These are phyloP conservation scores for Bidens hawaiensis DNA, from an alignment of 140 eudicot species.

Conservation along the genomic window DNA sequence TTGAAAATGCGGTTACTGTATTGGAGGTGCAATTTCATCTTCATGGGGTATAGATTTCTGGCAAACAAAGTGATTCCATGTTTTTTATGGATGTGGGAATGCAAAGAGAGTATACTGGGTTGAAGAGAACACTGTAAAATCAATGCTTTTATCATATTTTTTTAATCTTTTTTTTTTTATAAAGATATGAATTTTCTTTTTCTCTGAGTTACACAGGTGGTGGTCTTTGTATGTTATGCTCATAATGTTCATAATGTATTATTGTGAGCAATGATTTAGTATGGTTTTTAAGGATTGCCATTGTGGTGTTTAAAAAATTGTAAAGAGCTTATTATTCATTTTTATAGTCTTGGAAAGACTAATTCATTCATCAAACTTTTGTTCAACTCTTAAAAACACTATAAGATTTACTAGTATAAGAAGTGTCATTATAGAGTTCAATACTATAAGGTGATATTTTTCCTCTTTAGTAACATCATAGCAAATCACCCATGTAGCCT, in stretches of 20 bases:
- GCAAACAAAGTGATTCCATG: constrained; percentile 28
- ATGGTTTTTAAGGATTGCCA: constrained; percentile 7
- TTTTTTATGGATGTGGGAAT: constrained; percentile 21
- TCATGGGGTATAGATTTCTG: constrained; percentile 21
- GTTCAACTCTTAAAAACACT: too few species aligned
- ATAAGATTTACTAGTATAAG: too few species aligned
- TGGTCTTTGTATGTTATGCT: constrained; percentile 21
- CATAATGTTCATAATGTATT: constrained; percentile 28
- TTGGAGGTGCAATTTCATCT: constrained; percentile 44
- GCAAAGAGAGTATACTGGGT: constrained; percentile 24
- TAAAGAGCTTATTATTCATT: background rate
- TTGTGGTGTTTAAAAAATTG: background rate
- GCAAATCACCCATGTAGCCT: background rate
- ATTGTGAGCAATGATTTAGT: constrained; percentile 18
- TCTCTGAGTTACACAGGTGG: constrained; percentile 26
- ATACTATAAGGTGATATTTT: too few species aligned
- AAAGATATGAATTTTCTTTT: background rate
- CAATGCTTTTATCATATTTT: constrained; percentile 2
- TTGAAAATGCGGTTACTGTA: constrained; percentile 1
- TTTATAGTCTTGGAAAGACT: background rate
- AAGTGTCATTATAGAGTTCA: too few species aligned
- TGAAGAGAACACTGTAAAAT: constrained; percentile 22
- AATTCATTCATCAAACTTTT: too few species aligned
- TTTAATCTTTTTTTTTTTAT: background rate
- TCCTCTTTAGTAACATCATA: too few species aligned